Base-by-base conservation (phyloP, 2,329 filamentous ascomycete genomes). In the Monosporascus sp. region DNA sequence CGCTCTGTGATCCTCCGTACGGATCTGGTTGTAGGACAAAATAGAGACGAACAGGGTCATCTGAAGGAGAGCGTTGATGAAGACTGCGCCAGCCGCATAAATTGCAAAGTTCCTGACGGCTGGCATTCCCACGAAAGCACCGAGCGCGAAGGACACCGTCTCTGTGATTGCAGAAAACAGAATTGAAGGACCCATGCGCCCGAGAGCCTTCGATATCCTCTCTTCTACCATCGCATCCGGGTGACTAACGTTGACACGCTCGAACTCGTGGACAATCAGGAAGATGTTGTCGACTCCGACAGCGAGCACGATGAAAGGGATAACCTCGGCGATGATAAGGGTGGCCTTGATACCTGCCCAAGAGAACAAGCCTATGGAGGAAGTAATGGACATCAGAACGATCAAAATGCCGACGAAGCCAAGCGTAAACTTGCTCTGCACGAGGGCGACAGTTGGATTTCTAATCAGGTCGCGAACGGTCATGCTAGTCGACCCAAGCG, bases 231-330 rank as follows among this genome's bases (percentile, higher is more conserved):
- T 81, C 57, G 92, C 88, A 64, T 97, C 92, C 0, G 92, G 90
- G 64, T 96, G 89, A 68, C 88, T 96, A 61, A 91, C 74, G 64
- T 99, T 99, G 67, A 97, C 89, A 31, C 94, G 83, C 68, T 99
- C 94, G 54, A 99, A 96, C 70, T 99, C 94, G 70, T 99, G 94
- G 1, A 99, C 94, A 54, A 99, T 96, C 52, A 99, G 76, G 74
- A 99, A 99, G 63, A 99, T 97, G 66, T 99, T 99, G 78, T 99
- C 94, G 3, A 99, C 95, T 46, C 94, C 94, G 27, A 99, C 92
- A 14, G 94, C 94, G 20, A 99, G 76, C 9, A 99, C 93, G 58
- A 99, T 86, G 71, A 99, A 99, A 0, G 94, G 94, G 59, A 99
- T 99, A 56, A 99, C 94, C 67, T 99, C 94, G 5, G 95, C 93